These are phyloP conservation scores for Penicillium sp. DNA, from an alignment of 2,329 filamentous ascomycete genomes.

Conservation along the genomic window DNA sequence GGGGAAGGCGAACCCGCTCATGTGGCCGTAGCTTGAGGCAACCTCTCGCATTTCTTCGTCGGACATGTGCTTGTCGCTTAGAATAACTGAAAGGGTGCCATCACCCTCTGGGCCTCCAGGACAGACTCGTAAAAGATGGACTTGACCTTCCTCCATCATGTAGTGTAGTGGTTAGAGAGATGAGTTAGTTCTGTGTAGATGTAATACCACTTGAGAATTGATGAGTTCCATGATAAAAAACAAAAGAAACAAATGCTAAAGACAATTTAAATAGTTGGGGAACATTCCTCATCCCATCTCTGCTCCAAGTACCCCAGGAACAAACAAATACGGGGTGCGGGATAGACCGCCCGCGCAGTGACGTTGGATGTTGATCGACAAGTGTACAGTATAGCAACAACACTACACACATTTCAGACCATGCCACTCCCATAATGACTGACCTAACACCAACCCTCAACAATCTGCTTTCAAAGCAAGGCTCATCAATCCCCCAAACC, in stretches of 20 bases:
- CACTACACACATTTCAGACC: constrained; percentile 8
- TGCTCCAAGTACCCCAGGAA: background rate
- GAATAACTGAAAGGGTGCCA: background rate
- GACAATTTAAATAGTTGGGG: background rate
- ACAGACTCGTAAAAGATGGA: background rate
- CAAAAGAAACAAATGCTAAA: background rate
- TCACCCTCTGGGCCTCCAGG: background rate
- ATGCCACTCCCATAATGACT: constrained; percentile 33
- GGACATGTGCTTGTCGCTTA: background rate
- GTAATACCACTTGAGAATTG: background rate
- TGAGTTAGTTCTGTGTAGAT: background rate
- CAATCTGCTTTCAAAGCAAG: constrained; percentile 34
- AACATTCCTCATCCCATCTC: background rate
- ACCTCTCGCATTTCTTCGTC: background rate
- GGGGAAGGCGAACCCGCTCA: background rate
- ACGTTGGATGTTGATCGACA: constrained; percentile 15
- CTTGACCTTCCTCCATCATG: constrained; percentile 8
- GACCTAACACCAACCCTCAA: constrained; percentile 42
- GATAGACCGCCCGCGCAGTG: constrained; percentile 14
- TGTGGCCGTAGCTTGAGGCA: background rate
- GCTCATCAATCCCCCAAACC: constrained; percentile 28
- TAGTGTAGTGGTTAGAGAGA: background rate
- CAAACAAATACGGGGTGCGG: background rate
- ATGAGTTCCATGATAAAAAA: background rate
- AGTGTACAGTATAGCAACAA: constrained; percentile 1